Percentiles rank a stretch among this genome's conserved stretches.
These are phyloP conservation scores for Rhododendron griersonianum DNA, from an alignment of 148 eudicot genomes.

Conservation along the genomic window DNA sequence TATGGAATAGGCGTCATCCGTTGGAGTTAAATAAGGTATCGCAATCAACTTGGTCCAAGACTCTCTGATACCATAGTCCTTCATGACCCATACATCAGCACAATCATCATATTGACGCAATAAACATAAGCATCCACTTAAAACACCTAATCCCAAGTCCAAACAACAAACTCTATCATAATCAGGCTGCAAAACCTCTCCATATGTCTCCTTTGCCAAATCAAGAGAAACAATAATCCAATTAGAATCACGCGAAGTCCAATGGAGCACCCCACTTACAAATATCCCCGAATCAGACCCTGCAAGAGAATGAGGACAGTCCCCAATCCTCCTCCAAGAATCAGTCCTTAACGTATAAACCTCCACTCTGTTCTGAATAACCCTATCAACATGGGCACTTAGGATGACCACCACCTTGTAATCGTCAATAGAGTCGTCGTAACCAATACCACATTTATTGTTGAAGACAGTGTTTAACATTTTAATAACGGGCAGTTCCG, in stretches of 20 bases:
- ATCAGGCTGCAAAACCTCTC: constrained; percentile 24
- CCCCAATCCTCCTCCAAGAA: no score
- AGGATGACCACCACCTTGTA: no score
- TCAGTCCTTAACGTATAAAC: no score
- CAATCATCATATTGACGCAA: no score
- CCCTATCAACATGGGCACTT: not conserved
- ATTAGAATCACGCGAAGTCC: constrained; percentile 16
- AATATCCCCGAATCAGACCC: constrained; percentile 19
- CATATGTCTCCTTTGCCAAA: constrained; percentile 24
- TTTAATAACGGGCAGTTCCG: not conserved
- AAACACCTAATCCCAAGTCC: not conserved
- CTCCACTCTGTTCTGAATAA: constrained; percentile 12
- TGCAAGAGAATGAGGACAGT: constrained; percentile 10
- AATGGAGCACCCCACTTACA: constrained; percentile 48
- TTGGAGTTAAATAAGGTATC: no score
- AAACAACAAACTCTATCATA: constrained; percentile 6
- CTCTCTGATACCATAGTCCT: not conserved
- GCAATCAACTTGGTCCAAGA: not conserved
- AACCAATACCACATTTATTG: not conserved
- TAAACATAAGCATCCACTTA: no score
- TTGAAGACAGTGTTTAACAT: rapidly evolving
- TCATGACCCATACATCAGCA: no score
- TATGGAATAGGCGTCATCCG: not conserved
- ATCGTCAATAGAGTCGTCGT: no score
- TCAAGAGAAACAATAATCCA: constrained; percentile 30